A percentile compares a stretch with the other conserved stretches of the same genome.
phyloP scores from a whole-genome alignment of 768 basidiomycete species.

The Jaapia argillacea region DNA sequence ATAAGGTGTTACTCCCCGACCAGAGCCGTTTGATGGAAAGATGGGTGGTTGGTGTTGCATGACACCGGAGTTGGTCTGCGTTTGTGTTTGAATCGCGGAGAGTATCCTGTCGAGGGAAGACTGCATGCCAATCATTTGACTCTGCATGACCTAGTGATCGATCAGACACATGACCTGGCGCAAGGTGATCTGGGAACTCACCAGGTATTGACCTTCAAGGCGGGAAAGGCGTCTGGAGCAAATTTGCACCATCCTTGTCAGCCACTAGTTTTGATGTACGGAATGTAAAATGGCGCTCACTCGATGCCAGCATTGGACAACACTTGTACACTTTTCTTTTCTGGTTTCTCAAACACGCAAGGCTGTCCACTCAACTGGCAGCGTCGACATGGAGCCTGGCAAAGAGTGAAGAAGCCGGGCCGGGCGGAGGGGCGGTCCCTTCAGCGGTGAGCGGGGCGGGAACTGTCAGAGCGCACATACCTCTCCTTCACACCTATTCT shows the following conservation, averaged over 20 bases:
- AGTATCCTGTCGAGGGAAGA: conserved; percentile 80
- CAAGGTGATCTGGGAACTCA: conserved; percentile 25
- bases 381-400: conserved; percentile 79
- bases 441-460: conserved; percentile 37
- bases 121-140: conserved; percentile 93
- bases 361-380: conserved; percentile 74
- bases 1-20: no score
- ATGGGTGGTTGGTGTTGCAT: conserved; percentile 8
- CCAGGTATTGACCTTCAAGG: conserved; percentile 80
- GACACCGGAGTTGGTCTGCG: conserved; percentile 19
- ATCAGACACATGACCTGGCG: conserved; percentile 2
- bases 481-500: conserved; percentile 92
- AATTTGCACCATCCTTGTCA: no score
- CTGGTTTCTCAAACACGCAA: conserved; percentile 87
- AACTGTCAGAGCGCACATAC: conserved; percentile 28
- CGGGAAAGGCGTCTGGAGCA: conserved; percentile 76
- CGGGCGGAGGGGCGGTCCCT: conserved; percentile 71
- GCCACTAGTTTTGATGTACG: no score
- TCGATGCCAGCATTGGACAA: conserved; percentile 61
- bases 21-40: no score
- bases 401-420: conserved; percentile 30
- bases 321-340: conserved; percentile 65
- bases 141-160: conserved; percentile 66
- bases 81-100: conserved; percentile 43
- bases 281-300: no score